Evolutionary conservation across 768 basidiomycete species (phyloP).

Genomic region (Boletus patriciae): DNA sequence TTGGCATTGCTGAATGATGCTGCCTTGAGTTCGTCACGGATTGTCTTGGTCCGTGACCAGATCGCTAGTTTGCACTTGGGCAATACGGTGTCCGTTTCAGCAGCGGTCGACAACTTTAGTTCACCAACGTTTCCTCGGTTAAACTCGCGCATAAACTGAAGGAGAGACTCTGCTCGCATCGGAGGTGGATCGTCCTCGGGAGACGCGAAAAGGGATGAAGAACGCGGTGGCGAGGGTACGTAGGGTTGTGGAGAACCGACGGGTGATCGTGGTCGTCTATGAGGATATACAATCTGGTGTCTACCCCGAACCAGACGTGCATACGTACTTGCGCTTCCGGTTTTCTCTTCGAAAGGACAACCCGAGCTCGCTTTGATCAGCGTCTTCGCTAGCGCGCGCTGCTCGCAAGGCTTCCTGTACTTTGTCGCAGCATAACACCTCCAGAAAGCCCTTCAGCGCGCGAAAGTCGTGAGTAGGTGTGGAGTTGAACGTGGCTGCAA

Average conservation of each 20-base stretch:
- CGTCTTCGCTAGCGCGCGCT: conserved; percentile 54
- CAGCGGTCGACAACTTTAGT: neutral
- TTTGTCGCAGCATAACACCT: conserved; percentile 46
- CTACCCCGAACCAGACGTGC: neutral
- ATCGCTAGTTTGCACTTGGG: conserved; percentile 49
- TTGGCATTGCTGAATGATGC: neutral
- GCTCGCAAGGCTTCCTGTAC: conserved; percentile 59
- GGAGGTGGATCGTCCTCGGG: conserved; percentile 37
- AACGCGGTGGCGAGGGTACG: conserved; percentile 40
- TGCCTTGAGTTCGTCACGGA: conserved; percentile 11
- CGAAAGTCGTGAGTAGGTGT: conserved; percentile 43
- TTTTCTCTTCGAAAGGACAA: conserved; percentile 47
- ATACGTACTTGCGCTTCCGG: conserved; percentile 57
- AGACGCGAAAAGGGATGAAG: conserved; percentile 44
- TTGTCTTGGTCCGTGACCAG: conserved; percentile 42
- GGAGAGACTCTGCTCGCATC: conserved; percentile 47
- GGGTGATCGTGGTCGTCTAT: conserved; percentile 52
- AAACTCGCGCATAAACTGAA: conserved; percentile 57
- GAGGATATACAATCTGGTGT: neutral
- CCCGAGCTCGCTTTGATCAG: conserved; percentile 51
- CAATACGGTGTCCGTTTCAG: neutral
- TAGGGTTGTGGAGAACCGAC: conserved; percentile 61
- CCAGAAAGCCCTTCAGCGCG: conserved; percentile 48
- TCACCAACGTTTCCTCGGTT: conserved; percentile 39
- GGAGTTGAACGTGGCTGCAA: conserved; percentile 29